Conservation (phyloP, 2,329 filamentous ascomycete species). For the Sarocladium kiliense region DNA sequence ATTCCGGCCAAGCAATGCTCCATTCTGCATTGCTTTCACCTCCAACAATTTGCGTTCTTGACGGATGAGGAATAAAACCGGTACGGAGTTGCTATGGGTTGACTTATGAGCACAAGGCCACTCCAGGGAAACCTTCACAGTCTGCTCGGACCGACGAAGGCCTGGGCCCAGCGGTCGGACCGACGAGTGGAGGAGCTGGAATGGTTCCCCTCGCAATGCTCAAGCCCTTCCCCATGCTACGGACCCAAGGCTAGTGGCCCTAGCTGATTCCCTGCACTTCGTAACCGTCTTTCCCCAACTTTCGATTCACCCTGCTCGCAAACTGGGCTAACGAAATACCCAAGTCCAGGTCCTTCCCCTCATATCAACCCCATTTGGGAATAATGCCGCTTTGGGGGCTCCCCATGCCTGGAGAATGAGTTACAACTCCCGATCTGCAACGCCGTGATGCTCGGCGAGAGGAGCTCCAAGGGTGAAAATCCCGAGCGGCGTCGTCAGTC, state of each 20-base stretch:
- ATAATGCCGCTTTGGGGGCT: background rate
- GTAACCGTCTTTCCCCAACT: background rate
- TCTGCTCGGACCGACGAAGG: background rate
- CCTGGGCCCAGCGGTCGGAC: background rate
- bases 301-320: background rate
- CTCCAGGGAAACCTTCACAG: background rate
- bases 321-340: background rate
- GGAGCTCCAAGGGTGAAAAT: too few relatives aligned
- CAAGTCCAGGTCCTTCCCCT: background rate
- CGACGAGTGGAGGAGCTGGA: background rate
- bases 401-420: background rate
- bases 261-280: too few relatives aligned
- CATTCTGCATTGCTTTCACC: background rate
- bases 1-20: background rate
- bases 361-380: background rate
- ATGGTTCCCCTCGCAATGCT: background rate
- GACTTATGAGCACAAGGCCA: background rate
- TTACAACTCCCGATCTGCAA: too few relatives aligned
- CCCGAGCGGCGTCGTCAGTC: too few relatives aligned
- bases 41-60: background rate
- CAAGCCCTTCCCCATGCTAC: background rate
- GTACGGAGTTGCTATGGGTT: background rate
- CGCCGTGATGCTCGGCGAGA: too few relatives aligned
- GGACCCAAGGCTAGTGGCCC: too few relatives aligned
- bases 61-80: constrained; percentile 4